Conservation (phyloP, 345 rosid species). For the Carallia brachiata region DNA sequence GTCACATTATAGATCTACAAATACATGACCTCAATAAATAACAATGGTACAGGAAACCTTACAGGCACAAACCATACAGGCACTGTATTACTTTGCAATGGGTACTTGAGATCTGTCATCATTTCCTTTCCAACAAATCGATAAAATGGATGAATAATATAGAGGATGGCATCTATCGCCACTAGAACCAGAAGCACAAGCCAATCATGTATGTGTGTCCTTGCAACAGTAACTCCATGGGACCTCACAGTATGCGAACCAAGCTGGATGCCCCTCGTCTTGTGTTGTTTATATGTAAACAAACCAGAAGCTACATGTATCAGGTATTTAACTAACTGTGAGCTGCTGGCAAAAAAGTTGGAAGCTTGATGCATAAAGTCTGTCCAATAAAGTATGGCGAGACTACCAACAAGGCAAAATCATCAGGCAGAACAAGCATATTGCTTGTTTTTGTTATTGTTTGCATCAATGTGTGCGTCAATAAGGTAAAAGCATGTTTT, state of each 20-base stretch:
- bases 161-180: constrained; percentile 39
- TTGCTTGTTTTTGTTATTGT: not conserved
- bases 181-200: constrained; percentile 60
- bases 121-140: constrained; percentile 88
- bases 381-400: not conserved
- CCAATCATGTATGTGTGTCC: constrained; percentile 75
- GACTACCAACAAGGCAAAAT: not conserved
- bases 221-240: constrained; percentile 57
- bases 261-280: constrained; percentile 50
- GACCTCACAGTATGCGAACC: constrained; percentile 60
- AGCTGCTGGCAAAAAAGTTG: constrained; percentile 1
- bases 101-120: constrained; percentile 87
- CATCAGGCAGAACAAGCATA: not conserved
- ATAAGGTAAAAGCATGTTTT: not conserved
- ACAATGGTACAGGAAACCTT: constrained; percentile 22
- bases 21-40: not conserved
- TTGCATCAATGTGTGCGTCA: not conserved
- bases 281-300: constrained; percentile 27
- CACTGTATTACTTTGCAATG: constrained; percentile 64
- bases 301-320: not conserved
- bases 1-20: not conserved
- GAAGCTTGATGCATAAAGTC: not conserved
- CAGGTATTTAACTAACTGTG: not conserved
- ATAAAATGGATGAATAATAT: constrained; percentile 66
- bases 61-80: constrained; percentile 85